Evolutionary conservation across 805 yeast genomes (phyloP).

Genomic region (Scheffersomyces coipomensis): DNA sequence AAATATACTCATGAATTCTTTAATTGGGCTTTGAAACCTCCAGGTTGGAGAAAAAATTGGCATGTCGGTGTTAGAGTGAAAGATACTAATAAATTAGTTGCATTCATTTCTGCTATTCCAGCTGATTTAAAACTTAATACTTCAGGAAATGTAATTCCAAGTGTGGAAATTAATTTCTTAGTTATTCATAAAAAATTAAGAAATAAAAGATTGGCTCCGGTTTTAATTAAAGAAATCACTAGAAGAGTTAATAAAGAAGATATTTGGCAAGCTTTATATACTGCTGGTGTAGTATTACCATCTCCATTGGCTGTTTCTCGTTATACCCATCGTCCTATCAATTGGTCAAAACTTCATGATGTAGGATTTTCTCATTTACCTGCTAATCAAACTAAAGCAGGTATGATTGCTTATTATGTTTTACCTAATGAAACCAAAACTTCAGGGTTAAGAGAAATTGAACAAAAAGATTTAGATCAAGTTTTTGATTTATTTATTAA

Average conservation of each 20-base stretch:
- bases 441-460: conserved; percentile 58
- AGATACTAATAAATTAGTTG: conserved; percentile 74
- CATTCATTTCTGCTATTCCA: conserved; percentile 91
- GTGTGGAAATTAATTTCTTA: conserved; percentile 89
- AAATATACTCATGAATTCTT: conserved; percentile 81
- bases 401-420: conserved; percentile 62
- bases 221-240: conserved; percentile 89
- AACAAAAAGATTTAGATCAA: conserved; percentile 58
- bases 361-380: conserved; percentile 90
- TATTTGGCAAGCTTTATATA: conserved; percentile 95
- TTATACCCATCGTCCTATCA: conserved; percentile 89
- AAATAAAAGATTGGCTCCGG: conserved; percentile 92
- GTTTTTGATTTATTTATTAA: conserved; percentile 57
- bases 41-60: conserved; percentile 91
- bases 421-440: conserved; percentile 52
- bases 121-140: conserved; percentile 61
- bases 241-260: conserved; percentile 81
- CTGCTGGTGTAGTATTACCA: conserved; percentile 90
- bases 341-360: conserved; percentile 86
- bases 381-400: conserved; percentile 59
- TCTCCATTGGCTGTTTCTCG: conserved; percentile 88
- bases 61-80: conserved; percentile 90
- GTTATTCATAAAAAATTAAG: conserved; percentile 93
- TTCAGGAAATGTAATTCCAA: conserved; percentile 43
- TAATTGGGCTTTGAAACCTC: conserved; percentile 91